A percentile compares a stretch with the other conserved stretches of the same genome.
Evolutionary conservation across 2,329 filamentous ascomycete genomes (phyloP).

Genomic region (Tolypocladium tundrense): DNA sequence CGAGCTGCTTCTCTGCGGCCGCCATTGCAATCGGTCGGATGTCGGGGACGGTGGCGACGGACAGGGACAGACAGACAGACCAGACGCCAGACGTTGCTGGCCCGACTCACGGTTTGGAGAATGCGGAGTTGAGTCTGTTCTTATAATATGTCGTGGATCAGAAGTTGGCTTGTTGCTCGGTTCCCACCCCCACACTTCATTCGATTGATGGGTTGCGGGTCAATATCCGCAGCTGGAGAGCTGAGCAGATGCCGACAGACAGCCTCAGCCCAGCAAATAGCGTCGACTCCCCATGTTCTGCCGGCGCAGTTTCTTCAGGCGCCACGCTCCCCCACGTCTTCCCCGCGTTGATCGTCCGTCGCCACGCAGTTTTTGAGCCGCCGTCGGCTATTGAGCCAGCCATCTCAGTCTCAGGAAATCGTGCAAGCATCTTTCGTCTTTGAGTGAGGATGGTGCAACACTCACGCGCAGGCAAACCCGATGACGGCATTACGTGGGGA

Average conservation of each 20-base stretch:
- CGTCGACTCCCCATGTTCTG: not conserved
- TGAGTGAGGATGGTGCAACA: no score
- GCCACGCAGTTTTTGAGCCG: not conserved
- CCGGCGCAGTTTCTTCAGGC: not conserved
- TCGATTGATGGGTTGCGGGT: not conserved
- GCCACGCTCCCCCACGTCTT: not conserved
- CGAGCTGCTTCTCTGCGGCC: conserved; percentile 1
- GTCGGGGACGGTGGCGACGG: not conserved
- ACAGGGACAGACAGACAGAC: not conserved
- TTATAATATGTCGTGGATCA: not conserved
- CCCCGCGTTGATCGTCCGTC: not conserved
- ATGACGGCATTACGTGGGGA: not conserved
- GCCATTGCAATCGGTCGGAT: not conserved
- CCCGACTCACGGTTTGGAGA: not conserved
- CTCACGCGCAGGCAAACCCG: no score
- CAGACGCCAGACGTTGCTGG: not conserved
- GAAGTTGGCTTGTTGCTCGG: not conserved
- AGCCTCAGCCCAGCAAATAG: not conserved
- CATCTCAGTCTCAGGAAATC: not conserved
- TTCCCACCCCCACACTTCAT: not conserved
- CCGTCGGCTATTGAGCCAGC: not conserved
- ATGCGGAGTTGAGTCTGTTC: not conserved
- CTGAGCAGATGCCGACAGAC: not conserved
- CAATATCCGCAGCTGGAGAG: not conserved
- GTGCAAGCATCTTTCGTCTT: not conserved